Base-by-base conservation (phyloP, 164 flowering plant genomes). In the Stephania cephalantha region DNA sequence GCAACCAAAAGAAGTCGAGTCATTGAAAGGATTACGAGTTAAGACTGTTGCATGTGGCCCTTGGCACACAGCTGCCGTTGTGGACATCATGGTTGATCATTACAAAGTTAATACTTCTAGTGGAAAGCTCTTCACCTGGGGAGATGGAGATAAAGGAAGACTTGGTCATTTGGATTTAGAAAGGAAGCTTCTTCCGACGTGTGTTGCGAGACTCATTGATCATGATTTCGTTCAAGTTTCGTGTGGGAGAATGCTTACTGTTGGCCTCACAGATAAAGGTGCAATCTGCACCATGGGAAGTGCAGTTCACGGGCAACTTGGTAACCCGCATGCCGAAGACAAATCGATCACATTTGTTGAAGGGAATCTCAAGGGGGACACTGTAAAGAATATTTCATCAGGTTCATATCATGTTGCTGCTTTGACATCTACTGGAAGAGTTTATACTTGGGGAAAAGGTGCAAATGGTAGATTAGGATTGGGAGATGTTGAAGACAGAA, bases 31-130 rank as follows among this genome's bases (percentile, higher is more conserved):
- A 2, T 75, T 88, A 64, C 46, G 83, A 53, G 89, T 86, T 2
- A 87, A 81, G 73, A 83, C 87, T n/a, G 91, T 86, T 69, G 85
- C 95, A 29, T 90, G 95, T 82, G 95, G 95, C 9, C 76, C 89
- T 5, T 89, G 95, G 92, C 95, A 90, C 71, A 90, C 90, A 2
- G 92, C 95, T 31, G 89, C 95, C 25, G 78, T 89, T 73, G 92
- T 89, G 61, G 91, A 88, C 29, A 52, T 85, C 46, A 78, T 80
- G 81, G 79, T 48, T 71, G 86, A 85, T 72, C 78, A 76, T 53
- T 74, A 68, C 71, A 80, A 79, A 70, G 70, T 73, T 42, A 81
- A 82, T 65, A 18, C 74, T 55, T 35, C 48, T 10, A 75, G 78
- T 63, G 88, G 91, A 20, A 89, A 90, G 74, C 73, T 89, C 20